These are phyloP conservation scores for Sugiyamaella xylanicola DNA, from an alignment of 1,139 yeast genomes.

Conservation along the genomic window DNA sequence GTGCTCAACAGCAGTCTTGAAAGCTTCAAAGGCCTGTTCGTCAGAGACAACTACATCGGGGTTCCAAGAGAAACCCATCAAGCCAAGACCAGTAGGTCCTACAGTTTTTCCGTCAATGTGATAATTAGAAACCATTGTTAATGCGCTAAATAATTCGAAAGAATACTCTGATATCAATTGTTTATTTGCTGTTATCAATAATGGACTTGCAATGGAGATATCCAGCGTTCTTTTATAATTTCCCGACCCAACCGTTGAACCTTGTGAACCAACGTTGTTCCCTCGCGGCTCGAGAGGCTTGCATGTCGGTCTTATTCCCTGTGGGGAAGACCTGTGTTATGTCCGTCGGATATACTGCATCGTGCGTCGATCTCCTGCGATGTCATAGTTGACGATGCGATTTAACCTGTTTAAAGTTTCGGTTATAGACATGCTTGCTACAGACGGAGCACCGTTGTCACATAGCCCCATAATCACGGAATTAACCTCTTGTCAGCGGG, in stretches of 20 bases:
- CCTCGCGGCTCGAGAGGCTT: conserved; percentile 3
- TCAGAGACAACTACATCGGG: conserved; percentile 49
- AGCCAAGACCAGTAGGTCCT: conserved; percentile 55
- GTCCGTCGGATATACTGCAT: background rate
- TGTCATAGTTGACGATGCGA: too few relatives aligned
- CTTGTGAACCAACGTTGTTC: background rate
- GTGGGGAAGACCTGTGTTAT: background rate
- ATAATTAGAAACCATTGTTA: conserved; percentile 17
- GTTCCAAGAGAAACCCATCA: conserved; percentile 65
- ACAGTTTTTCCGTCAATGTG: conserved; percentile 20
- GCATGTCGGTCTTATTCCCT: background rate
- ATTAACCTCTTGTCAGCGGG: too few relatives aligned
- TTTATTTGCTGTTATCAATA: background rate
- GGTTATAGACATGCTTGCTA: too few relatives aligned
- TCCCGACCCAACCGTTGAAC: background rate
- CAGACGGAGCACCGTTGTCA: too few relatives aligned
- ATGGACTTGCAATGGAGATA: background rate
- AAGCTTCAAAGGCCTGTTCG: conserved; percentile 51
- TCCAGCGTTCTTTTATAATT: background rate
- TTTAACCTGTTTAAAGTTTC: too few relatives aligned
- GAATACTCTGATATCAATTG: background rate
- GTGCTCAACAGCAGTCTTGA: conserved; percentile 52
- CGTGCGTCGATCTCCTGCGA: background rate
- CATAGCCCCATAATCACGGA: too few relatives aligned
- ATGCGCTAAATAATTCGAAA: too few relatives aligned